Percentiles rank a stretch among this genome's conserved stretches.
These are phyloP conservation scores for Cystobasidiopsis lactophilus DNA, from an alignment of 768 basidiomycete species.

Conservation along the genomic window DNA sequence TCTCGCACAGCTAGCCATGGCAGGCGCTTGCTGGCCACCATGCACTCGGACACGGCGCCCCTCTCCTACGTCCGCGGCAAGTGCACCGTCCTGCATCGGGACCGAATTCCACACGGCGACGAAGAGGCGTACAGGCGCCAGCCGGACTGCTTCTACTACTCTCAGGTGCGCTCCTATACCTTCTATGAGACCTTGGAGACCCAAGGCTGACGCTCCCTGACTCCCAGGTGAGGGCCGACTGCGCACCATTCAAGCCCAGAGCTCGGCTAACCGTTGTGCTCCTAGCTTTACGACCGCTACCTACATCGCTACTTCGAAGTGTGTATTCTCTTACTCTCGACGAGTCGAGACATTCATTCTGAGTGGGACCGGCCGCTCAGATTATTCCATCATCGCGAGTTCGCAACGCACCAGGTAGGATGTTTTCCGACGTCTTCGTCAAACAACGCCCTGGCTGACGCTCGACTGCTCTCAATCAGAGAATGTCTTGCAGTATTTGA, in stretches of 20 bases:
- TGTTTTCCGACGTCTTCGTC: slow-evolving; percentile 10
- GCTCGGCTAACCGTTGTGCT: no score
- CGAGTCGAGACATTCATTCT: no score
- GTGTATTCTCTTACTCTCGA: no score
- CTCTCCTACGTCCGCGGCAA: slow-evolving; percentile 75
- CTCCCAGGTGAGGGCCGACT: no score
- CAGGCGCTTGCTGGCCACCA: slow-evolving; percentile 76
- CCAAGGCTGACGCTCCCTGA: no score
- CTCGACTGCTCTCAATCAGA: slow-evolving; percentile 39
- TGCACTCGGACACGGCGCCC: slow-evolving; percentile 90
- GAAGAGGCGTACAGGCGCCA: slow-evolving; percentile 80
- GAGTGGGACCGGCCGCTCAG: no score
- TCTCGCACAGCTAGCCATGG: slow-evolving; percentile 77
- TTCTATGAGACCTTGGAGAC: background rate
- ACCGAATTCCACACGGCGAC: slow-evolving; percentile 39
- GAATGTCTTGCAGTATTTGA: slow-evolving; percentile 52
- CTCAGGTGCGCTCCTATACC: slow-evolving; percentile 27
- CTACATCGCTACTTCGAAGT: slow-evolving; percentile 97
- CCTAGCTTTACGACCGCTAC: slow-evolving; percentile 70
- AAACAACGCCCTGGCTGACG: background rate
- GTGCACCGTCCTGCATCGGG: slow-evolving; percentile 83
- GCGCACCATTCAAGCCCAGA: no score
- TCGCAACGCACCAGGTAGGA: slow-evolving; percentile 52
- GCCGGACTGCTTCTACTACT: slow-evolving; percentile 90
- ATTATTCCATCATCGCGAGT: slow-evolving; percentile 62